Conservation (phyloP, 345 rosid genomes). For the Euphorbia pulcherrima region DNA sequence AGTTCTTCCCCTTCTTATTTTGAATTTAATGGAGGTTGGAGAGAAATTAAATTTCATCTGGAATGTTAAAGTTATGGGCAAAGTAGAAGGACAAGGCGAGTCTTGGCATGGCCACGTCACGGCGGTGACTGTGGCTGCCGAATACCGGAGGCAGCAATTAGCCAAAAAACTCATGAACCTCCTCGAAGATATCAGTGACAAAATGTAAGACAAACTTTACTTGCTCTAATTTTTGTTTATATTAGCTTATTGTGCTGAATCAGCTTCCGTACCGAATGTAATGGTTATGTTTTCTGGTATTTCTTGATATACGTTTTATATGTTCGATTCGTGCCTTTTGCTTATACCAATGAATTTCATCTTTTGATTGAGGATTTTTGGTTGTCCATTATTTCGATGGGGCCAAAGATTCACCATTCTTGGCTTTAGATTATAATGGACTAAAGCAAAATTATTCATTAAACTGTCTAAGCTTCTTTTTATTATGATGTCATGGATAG, state of each 20-base stretch:
- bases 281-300: background rate
- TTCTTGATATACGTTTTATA: background rate
- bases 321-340: background rate
- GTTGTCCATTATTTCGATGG: too few species aligned
- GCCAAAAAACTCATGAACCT: slow-evolving; percentile 89
- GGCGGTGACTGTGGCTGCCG: slow-evolving; percentile 86
- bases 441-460: too few species aligned
- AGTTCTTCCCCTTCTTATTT: slow-evolving; percentile 1
- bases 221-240: background rate
- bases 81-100: slow-evolving; percentile 96
- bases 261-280: background rate
- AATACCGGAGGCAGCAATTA: slow-evolving; percentile 84
- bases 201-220: slow-evolving; percentile 55
- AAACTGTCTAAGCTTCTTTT: too few species aligned
- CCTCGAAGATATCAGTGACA: slow-evolving; percentile 78
- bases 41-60: background rate
- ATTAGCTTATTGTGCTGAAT: background rate
- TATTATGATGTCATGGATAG: too few species aligned
- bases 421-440: too few species aligned
- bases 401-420: too few species aligned
- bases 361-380: background rate
- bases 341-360: background rate
- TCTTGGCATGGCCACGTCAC: slow-evolving; percentile 99
- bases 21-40: background rate
- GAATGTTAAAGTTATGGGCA: slow-evolving; percentile 73